These are phyloP conservation scores for Aspergillus fumigatiaffinis DNA, from an alignment of 2,329 filamentous ascomycete species.

Conservation along the genomic window DNA sequence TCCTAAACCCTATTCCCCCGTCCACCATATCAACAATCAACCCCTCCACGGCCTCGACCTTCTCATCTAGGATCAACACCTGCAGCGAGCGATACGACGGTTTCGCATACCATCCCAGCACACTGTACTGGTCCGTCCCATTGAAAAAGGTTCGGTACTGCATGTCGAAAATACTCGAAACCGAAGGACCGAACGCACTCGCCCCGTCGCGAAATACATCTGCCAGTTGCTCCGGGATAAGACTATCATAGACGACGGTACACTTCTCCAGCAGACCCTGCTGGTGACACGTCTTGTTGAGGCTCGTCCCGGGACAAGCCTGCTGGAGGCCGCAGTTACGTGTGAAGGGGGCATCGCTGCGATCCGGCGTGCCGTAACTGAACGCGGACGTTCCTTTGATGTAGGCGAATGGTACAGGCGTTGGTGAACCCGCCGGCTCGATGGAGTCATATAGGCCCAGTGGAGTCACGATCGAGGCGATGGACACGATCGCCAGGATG, in stretches of 20 bases:
- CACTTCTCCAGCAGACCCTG: neutral
- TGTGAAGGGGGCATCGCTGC: constrained; percentile 29
- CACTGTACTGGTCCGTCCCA: neutral
- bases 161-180: constrained; percentile 46
- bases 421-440: constrained; percentile 13
- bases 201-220: constrained; percentile 40
- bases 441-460: constrained; percentile 45
- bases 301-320: constrained; percentile 22
- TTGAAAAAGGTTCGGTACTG: constrained; percentile 28
- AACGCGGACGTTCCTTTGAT: constrained; percentile 36
- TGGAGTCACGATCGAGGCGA: constrained; percentile 46
- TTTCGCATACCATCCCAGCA: neutral
- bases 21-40: constrained; percentile 41
- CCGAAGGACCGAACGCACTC: constrained; percentile 20
- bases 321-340: constrained; percentile 27
- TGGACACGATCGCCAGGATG: constrained; percentile 30
- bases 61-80: constrained; percentile 32
- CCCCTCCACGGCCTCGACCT: constrained; percentile 38
- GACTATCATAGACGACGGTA: constrained; percentile 26
- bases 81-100: constrained; percentile 28
- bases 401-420: constrained; percentile 34
- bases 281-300: neutral
- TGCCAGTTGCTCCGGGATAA: constrained; percentile 30
- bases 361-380: constrained; percentile 37
- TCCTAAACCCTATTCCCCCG: constrained; percentile 46